Conservation (phyloP, 306 rosid genomes). For the Phaseolus lunatus region DNA sequence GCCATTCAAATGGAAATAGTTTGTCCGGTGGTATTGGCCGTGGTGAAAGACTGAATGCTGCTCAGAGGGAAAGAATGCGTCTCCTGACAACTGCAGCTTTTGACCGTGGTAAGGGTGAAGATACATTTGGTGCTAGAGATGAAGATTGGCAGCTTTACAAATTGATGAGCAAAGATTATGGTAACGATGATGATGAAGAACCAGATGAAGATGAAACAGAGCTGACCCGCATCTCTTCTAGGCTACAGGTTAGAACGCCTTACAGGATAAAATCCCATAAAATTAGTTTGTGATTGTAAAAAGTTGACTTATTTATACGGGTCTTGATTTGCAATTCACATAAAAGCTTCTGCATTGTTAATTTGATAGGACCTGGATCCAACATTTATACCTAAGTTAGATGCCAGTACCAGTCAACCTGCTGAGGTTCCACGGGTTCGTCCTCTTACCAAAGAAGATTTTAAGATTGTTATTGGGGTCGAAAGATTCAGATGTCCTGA, state of each 20-base stretch:
- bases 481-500: constrained; percentile 91
- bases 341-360: background rate
- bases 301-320: background rate
- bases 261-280: background rate
- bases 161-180: constrained; percentile 55
- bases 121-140: constrained; percentile 63
- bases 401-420: constrained; percentile 53
- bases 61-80: constrained; percentile 90
- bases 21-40: constrained; percentile 50
- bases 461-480: constrained; percentile 66
- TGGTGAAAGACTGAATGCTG: constrained; percentile 86
- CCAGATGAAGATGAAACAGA: constrained; percentile 74
- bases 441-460: constrained; percentile 77
- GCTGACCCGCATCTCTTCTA: constrained; percentile 64
- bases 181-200: constrained; percentile 63
- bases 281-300: background rate
- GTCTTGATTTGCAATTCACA: background rate
- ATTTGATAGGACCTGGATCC: constrained; percentile 72
- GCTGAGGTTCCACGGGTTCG: constrained; percentile 60
- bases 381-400: constrained; percentile 70
- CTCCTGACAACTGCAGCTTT: constrained; percentile 89
- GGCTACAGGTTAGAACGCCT: constrained; percentile 67
- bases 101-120: constrained; percentile 87
- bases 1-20: constrained; percentile 24
- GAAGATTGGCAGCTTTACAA: constrained; percentile 90